phyloP scores from a whole-genome alignment of 208 protist species.

The Leishmania arabica region DNA sequence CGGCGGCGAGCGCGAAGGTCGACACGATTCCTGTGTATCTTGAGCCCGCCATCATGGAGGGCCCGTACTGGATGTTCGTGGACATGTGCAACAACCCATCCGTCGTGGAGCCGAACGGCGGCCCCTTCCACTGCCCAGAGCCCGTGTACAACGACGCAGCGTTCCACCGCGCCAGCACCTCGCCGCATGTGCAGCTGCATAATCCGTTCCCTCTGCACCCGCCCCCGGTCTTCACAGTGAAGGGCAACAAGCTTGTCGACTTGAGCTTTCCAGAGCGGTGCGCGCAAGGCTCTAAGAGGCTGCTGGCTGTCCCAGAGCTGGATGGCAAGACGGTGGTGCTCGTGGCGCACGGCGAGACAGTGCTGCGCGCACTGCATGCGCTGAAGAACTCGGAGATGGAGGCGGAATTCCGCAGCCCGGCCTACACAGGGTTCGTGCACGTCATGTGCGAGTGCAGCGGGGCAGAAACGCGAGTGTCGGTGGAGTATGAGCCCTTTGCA shows the following conservation, averaged over 20 bases:
- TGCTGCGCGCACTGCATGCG: constrained; percentile 32
- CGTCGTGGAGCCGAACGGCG: constrained; percentile 16
- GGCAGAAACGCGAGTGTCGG: constrained; percentile 9
- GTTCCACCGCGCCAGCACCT: constrained; percentile 37
- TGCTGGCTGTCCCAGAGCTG: constrained; percentile 26
- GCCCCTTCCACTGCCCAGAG: constrained; percentile 33
- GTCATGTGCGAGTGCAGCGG: constrained; percentile 15
- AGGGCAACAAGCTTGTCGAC: constrained; percentile 36
- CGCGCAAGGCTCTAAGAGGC: constrained; percentile 18
- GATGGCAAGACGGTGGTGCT: constrained; percentile 49
- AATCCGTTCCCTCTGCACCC: constrained; percentile 44
- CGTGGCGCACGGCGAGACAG: constrained; percentile 45
- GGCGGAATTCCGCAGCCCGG: not conserved
- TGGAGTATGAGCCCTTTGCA: constrained; percentile 18
- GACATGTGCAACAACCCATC: constrained; percentile 47
- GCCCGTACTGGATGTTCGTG: constrained; percentile 42
- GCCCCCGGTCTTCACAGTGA: constrained; percentile 26
- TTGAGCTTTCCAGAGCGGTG: constrained; percentile 37
- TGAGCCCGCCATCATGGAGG: constrained; percentile 50
- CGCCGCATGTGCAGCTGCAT: constrained; percentile 27
- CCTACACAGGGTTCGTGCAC: constrained; percentile 43
- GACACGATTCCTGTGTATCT: constrained; percentile 37
- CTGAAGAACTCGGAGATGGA: not conserved
- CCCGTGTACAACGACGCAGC: constrained; percentile 36
- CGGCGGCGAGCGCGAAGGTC: constrained; percentile 1